A percentile compares a stretch with the other conserved stretches of the same genome.
Conservation (phyloP, 1,139 yeast genomes). For the Eremothecium coryli region DNA sequence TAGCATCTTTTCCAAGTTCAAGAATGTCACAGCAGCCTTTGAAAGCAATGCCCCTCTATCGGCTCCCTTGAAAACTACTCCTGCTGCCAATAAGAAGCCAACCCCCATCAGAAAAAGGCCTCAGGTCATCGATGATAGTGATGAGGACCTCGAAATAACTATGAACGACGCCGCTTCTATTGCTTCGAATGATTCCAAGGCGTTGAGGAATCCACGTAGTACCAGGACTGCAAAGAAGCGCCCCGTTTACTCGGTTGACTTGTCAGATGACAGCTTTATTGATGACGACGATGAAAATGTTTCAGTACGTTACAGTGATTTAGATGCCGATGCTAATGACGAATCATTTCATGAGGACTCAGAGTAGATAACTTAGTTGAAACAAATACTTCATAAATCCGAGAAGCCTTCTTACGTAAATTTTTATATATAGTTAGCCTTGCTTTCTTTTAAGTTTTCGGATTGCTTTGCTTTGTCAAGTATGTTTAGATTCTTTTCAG, state of each 20-base stretch:
- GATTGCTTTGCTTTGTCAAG: no score
- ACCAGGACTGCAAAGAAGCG: conserved; percentile 22
- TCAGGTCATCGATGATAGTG: conserved; percentile 17
- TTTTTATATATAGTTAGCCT: no score
- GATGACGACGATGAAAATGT: conserved; percentile 23
- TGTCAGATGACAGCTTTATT: conserved; percentile 26
- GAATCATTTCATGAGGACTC: no score
- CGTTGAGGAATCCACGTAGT: conserved; percentile 21
- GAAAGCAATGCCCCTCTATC: neutral
- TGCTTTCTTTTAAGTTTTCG: no score
- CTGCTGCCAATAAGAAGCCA: conserved; percentile 1
- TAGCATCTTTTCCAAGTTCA: conserved; percentile 8
- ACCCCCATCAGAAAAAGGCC: neutral
- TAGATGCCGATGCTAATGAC: neutral
- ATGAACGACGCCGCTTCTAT: neutral
- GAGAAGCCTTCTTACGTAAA: no score
- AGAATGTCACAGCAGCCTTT: conserved; percentile 6
- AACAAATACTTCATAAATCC: no score
- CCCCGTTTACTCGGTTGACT: conserved; percentile 18
- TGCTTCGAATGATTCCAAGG: conserved; percentile 14
- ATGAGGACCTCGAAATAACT: conserved; percentile 16
- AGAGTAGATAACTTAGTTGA: no score
- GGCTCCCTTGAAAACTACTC: neutral
- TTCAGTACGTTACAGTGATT: conserved; percentile 18
- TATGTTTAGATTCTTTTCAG: no score